These are phyloP conservation scores for Penicillium sp. DNA, from an alignment of 2,329 filamentous ascomycete species.

Conservation along the genomic window DNA sequence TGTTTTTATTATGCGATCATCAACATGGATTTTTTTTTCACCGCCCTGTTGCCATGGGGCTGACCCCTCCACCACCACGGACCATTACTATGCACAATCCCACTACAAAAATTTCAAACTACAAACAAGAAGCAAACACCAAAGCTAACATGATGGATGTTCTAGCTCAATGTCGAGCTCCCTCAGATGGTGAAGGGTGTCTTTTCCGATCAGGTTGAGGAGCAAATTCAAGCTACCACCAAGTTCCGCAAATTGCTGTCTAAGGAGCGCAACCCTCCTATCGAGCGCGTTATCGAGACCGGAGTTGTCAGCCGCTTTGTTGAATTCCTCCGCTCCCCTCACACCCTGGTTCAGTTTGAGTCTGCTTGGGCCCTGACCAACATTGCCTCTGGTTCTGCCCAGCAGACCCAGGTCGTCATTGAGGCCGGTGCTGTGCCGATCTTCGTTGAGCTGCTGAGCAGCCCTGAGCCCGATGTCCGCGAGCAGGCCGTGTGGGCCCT, in stretches of 20 bases:
- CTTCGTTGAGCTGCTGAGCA: slow-evolving; percentile 92
- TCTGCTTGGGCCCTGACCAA: slow-evolving; percentile 99
- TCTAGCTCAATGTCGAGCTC: slow-evolving; percentile 91
- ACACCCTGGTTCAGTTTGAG: slow-evolving; percentile 98
- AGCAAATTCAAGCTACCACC: slow-evolving; percentile 94
- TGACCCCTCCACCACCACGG: slow-evolving; percentile 25
- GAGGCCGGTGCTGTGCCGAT: slow-evolving; percentile 97
- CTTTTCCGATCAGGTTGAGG: slow-evolving; percentile 97
- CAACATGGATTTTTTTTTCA: slow-evolving; percentile 36
- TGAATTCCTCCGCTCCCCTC: slow-evolving; percentile 94
- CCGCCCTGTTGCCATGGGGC: slow-evolving; percentile 34
- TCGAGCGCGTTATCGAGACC: slow-evolving; percentile 99
- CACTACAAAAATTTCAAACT: slow-evolving; percentile 3
- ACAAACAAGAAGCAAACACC: slow-evolving; percentile 19
- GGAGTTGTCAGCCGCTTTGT: slow-evolving; percentile 97
- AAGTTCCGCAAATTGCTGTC: slow-evolving; percentile 98
- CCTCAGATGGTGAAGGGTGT: slow-evolving; percentile 97
- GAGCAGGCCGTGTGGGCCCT: slow-evolving; percentile 99
- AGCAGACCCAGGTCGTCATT: slow-evolving; percentile 98
- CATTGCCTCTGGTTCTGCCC: slow-evolving; percentile 94
- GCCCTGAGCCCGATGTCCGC: slow-evolving; percentile 94
- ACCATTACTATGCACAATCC: slow-evolving; percentile 19
- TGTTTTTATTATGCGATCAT: slow-evolving; percentile 31
- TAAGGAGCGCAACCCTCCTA: slow-evolving; percentile 98
- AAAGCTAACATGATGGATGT: slow-evolving; percentile 23